Evolutionary conservation across 192 early-diverging fungal species (phyloP), one percentile per base, ranked within the genome.

Genomic region (Coemansia sp.): DNA sequence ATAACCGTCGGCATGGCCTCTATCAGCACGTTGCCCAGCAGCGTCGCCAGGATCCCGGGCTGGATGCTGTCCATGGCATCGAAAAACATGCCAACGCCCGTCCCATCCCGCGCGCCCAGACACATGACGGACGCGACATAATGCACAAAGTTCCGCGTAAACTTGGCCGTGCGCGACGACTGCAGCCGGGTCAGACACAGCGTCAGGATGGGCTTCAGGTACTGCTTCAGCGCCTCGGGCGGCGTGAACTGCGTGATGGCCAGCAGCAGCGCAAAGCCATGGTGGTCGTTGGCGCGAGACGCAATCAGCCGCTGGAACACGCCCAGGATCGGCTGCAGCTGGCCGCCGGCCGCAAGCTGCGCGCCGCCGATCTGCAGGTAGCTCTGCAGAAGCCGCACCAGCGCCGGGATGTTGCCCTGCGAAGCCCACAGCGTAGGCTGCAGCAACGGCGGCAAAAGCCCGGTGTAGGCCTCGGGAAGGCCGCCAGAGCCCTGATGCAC

Each of bases 221-320:
- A 87, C 51, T 75, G 69, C 30, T 65, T 60, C 13, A 90, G 66
- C 16, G 79, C 74, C 10, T 76, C 86, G 75, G 80, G 79, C n/a
- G 93, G 90, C 5, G 93, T 81, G 68, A 89, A 84, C 53, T 89
- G 75, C 59, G 93, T 88, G 47, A 97, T 83, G 14, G 90, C 74
- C 60, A 83, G 72, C 59, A 99, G 71, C 55, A 99, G 81, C 25
- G 87, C 84, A 46, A 99, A 90, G 0, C 88, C 94, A 68, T 90
- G 85, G 55, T 92, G 87, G 74, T 97, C 95, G 65, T 92, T 91
- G 30, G 88, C 58, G 60, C 88, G 85, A 18, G 92, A 94, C 14
- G 89, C 82, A 20, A 97, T 81, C 50, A 99, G 78, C 57, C 94
- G 95, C 70, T 96, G 93, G 75, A 89, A 95, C 8, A 99, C 88